phyloP scores from a whole-genome alignment of 495 filamentous ascomycete genomes.

The Penicillium arizonense region DNA sequence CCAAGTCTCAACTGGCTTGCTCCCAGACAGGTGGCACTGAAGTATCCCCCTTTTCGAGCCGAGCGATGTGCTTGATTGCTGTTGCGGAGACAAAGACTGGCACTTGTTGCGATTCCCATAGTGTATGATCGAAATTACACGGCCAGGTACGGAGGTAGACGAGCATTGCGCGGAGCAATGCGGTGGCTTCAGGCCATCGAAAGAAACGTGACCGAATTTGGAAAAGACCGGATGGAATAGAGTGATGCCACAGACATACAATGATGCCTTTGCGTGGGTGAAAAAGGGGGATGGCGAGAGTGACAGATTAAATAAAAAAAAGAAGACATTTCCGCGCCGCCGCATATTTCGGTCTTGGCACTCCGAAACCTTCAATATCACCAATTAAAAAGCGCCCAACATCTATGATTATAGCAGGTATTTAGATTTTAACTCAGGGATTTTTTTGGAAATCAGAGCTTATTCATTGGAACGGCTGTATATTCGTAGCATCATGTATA shows the following conservation, averaged over 20 bases:
- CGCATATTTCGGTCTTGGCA: too few relatives aligned
- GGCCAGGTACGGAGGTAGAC: neutral
- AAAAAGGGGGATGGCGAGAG: too few relatives aligned
- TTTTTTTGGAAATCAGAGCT: neutral
- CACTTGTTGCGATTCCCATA: conserved; percentile 11
- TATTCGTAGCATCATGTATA: conserved; percentile 7
- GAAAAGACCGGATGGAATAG: neutral
- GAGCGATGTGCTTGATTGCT: neutral
- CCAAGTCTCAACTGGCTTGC: neutral
- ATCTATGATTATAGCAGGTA: too few relatives aligned
- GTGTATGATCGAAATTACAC: conserved; percentile 1
- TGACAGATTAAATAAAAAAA: too few relatives aligned
- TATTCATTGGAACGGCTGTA: neutral
- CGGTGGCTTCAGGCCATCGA: neutral
- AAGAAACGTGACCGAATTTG: neutral
- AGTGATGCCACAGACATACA: too few relatives aligned
- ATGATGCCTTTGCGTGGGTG: too few relatives aligned
- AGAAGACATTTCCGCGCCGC: too few relatives aligned
- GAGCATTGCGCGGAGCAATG: neutral
- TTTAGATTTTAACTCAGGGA: neutral
- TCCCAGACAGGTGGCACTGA: neutral
- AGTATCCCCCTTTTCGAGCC: neutral
- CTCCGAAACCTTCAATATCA: too few relatives aligned
- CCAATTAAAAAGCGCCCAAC: too few relatives aligned
- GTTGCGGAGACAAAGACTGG: conserved; percentile 4